phyloP scores from a whole-genome alignment of 2,329 filamentous ascomycete genomes.

The Calycina marina region DNA sequence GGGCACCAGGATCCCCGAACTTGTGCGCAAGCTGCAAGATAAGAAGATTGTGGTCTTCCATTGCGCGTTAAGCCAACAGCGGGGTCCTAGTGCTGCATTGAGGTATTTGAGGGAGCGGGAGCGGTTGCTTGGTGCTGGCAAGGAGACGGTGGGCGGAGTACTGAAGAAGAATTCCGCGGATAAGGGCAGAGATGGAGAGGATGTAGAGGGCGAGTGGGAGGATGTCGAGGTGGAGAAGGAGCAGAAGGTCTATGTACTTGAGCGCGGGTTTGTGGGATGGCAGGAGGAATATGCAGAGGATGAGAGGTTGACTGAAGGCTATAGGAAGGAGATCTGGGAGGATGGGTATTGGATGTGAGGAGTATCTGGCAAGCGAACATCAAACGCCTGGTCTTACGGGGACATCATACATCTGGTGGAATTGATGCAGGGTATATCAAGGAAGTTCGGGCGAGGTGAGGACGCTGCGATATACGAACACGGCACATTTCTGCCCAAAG shows the following conservation, averaged over 20 bases:
- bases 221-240: constrained; percentile 19
- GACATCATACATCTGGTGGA: too few relatives aligned
- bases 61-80: constrained; percentile 80
- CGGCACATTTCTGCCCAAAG: too few relatives aligned
- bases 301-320: constrained; percentile 67
- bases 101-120: constrained; percentile 62
- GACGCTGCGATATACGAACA: too few relatives aligned
- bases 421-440: too few relatives aligned
- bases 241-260: constrained; percentile 70
- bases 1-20: constrained; percentile 60
- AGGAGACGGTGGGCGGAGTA: constrained; percentile 10
- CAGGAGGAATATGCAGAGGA: constrained; percentile 73
- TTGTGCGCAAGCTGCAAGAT: constrained; percentile 62
- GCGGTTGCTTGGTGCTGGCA: constrained; percentile 24
- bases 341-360: constrained; percentile 16
- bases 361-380: too few relatives aligned
- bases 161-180: constrained; percentile 11
- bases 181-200: constrained; percentile 19
- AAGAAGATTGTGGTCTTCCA: constrained; percentile 87
- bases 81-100: constrained; percentile 73
- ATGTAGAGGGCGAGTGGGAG: constrained; percentile 19
- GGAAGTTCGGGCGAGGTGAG: too few relatives aligned
- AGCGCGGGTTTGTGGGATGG: constrained; percentile 78
- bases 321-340: constrained; percentile 70
- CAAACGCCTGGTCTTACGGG: too few relatives aligned